A percentile compares a stretch with the other conserved stretches of the same genome.
phyloP scores from a whole-genome alignment of 176 grass and related monocot species.

The Avena eriantha region DNA sequence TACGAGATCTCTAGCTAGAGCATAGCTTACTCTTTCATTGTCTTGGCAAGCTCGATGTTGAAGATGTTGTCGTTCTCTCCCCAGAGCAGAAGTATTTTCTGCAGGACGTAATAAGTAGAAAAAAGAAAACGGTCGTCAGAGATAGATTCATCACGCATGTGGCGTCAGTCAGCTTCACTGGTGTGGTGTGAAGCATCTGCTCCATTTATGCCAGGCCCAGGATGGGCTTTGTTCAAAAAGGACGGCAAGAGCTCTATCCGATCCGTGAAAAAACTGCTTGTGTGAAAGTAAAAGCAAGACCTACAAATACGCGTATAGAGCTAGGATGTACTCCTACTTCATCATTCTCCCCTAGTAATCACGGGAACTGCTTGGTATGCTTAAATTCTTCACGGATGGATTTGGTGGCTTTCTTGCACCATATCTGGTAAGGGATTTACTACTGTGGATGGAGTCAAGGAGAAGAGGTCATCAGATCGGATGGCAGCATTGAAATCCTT shows the following conservation, averaged over 20 bases:
- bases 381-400: background rate
- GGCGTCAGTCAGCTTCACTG: background rate
- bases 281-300: constrained; percentile 27
- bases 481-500: constrained; percentile 24
- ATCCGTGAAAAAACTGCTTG: constrained; percentile 41
- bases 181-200: background rate
- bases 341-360: background rate
- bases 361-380: background rate
- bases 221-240: background rate
- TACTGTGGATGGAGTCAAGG: background rate
- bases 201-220: background rate
- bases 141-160: background rate
- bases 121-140: background rate
- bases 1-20: background rate
- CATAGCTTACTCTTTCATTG: constrained; percentile 75
- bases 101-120: constrained; percentile 7
- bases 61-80: constrained; percentile 93
- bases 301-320: background rate
- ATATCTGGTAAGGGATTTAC: background rate
- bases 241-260: background rate
- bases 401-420: background rate
- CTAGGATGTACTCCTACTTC: background rate
- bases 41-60: constrained; percentile 75
- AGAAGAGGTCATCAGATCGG: background rate
- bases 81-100: constrained; percentile 91